Conservation (phyloP, 139 green algal genomes). For the Nannochloris sp. region DNA sequence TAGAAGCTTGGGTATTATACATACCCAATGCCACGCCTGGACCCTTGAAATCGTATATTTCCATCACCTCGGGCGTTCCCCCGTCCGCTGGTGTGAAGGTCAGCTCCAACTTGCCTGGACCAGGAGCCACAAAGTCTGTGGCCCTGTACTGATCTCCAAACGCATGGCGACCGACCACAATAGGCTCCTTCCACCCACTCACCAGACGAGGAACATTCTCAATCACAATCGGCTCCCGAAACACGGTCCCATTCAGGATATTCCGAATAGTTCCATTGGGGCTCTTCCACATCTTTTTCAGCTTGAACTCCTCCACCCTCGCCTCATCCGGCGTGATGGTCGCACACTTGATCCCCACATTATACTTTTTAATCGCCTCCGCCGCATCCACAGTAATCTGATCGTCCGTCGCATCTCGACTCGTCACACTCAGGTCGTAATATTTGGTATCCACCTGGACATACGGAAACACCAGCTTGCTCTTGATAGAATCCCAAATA, state of each 20-base stretch:
- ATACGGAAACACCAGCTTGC: constrained; percentile 91
- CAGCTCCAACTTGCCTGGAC: constrained; percentile 75
- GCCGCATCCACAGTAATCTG: constrained; percentile 80
- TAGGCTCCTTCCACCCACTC: constrained; percentile 82
- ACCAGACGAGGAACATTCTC: constrained; percentile 88
- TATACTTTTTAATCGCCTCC: constrained; percentile 71
- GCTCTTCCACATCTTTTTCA: constrained; percentile 91
- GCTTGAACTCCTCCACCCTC: constrained; percentile 86
- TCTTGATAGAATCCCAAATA: constrained; percentile 90
- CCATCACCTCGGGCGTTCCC: constrained; percentile 35
- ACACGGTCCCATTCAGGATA: constrained; percentile 74
- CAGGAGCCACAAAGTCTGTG: constrained; percentile 71
- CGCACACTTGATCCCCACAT: constrained; percentile 95
- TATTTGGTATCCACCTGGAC: constrained; percentile 90
- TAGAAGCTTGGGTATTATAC: constrained; percentile 96
- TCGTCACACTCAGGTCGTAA: constrained; percentile 82
- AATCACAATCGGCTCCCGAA: constrained; percentile 92
- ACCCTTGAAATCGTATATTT: constrained; percentile 45
- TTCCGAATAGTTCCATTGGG: constrained; percentile 85
- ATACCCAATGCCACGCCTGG: constrained; percentile 71
- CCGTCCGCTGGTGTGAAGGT: constrained; percentile 54
- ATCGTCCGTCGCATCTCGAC: constrained; percentile 73
- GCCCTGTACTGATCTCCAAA: constrained; percentile 96
- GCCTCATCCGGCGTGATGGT: constrained; percentile 96
- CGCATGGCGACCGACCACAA: constrained; percentile 86